Conservation (phyloP, 176 grass and related monocot species). For the Luzula sylvatica region DNA sequence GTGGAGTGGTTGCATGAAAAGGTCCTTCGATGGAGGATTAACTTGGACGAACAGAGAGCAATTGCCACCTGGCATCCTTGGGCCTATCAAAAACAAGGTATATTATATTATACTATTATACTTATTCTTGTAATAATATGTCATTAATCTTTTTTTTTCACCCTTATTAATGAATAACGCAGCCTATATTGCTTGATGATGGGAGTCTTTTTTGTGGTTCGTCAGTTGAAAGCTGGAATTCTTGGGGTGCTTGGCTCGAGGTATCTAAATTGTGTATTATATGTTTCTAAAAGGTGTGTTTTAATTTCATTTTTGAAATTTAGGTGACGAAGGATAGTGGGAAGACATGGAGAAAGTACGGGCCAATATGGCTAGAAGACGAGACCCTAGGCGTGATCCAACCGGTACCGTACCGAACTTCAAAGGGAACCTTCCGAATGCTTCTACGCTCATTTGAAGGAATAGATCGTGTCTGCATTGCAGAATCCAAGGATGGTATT, state of each 20-base stretch:
- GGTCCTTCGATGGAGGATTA: slow-evolving; percentile 59
- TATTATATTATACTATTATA: too few relatives aligned
- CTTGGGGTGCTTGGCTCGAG: slow-evolving; percentile 97
- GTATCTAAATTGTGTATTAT: slow-evolving; percentile 20
- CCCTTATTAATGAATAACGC: too few relatives aligned
- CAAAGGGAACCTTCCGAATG: slow-evolving; percentile 53
- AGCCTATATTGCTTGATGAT: slow-evolving; percentile 89
- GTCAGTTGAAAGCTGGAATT: slow-evolving; percentile 99
- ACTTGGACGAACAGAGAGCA: slow-evolving; percentile 82
- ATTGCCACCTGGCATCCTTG: slow-evolving; percentile 88
- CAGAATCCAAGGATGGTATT: slow-evolving; percentile 58
- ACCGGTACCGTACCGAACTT: slow-evolving; percentile 66
- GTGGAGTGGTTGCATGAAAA: slow-evolving; percentile 98
- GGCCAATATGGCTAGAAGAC: slow-evolving; percentile 68
- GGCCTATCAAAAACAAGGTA: slow-evolving; percentile 94
- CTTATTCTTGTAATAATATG: neutral
- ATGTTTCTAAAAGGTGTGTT: too few relatives aligned
- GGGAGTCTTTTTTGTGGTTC: slow-evolving; percentile 74
- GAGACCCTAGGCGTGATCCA: slow-evolving; percentile 89
- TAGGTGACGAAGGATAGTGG: slow-evolving; percentile 73
- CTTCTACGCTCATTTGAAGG: slow-evolving; percentile 70
- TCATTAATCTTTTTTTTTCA: too few relatives aligned
- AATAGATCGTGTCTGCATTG: slow-evolving; percentile 44
- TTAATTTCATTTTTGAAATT: slow-evolving; percentile 1
- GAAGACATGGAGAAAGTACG: slow-evolving; percentile 67